A percentile compares a stretch with the other conserved stretches of the same genome.
These are phyloP conservation scores for Dactylellina sp. DNA, from an alignment of 2,329 filamentous ascomycete species.

Conservation along the genomic window DNA sequence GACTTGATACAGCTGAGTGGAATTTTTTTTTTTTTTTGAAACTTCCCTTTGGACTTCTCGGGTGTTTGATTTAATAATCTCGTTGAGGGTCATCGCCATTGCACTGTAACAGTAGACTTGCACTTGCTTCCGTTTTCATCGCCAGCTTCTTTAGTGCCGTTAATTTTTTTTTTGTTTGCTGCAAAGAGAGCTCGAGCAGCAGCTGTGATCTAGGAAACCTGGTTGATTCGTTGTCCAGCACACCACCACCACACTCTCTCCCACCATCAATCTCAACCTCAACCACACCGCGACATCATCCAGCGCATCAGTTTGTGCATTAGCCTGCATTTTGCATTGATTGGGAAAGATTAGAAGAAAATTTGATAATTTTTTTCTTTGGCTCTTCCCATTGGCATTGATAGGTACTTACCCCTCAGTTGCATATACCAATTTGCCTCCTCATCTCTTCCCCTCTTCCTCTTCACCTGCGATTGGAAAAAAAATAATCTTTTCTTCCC, in stretches of 20 bases:
- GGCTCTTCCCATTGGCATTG: conserved; percentile 11
- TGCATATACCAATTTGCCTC: conserved; percentile 37
- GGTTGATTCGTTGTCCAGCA: conserved; percentile 55
- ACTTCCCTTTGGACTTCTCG: too few relatives aligned
- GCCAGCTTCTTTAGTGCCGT: conserved; percentile 4
- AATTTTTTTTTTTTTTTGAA: neutral
- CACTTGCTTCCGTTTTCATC: conserved; percentile 4
- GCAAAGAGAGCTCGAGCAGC: conserved; percentile 43
- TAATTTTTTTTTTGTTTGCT: conserved; percentile 27
- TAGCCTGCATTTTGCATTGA: conserved; percentile 35
- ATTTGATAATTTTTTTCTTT: conserved; percentile 10
- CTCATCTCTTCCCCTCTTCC: conserved; percentile 48
- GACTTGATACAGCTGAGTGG: conserved; percentile 45
- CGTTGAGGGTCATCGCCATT: neutral
- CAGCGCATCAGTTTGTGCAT: conserved; percentile 49
- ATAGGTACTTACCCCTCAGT: conserved; percentile 54
- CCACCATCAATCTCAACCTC: too few relatives aligned
- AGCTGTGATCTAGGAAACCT: conserved; percentile 33
- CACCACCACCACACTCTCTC: conserved; percentile 26
- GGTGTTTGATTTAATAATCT: neutral
- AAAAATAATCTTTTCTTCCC: conserved; percentile 1
- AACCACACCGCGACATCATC: conserved; percentile 18
- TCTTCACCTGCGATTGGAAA: neutral
- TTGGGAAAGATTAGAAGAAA: conserved; percentile 33
- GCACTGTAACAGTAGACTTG: neutral